phyloP scores from a whole-genome alignment of 78 protist species.

The Speleostelium caveatum region DNA sequence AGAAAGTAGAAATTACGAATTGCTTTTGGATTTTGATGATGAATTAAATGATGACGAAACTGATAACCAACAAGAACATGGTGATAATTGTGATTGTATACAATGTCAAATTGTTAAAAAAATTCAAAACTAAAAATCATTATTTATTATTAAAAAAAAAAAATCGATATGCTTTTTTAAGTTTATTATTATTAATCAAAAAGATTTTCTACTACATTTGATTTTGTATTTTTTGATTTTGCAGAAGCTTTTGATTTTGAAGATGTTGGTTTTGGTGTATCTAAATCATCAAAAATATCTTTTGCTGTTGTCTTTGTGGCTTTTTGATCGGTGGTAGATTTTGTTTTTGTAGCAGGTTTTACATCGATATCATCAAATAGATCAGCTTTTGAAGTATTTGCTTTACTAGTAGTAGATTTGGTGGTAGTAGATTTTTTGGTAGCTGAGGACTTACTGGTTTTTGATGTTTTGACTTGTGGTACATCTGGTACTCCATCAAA shows the following conservation, averaged over 20 bases:
- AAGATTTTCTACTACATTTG: not conserved
- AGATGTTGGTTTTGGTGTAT: not conserved
- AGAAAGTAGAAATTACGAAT: conserved; percentile 48
- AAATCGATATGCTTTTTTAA: not conserved
- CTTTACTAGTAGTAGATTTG: not conserved
- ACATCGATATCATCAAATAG: conserved; percentile 23
- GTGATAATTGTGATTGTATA: conserved; percentile 15
- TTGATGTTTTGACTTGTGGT: too few relatives aligned
- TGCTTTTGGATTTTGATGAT: conserved; percentile 37
- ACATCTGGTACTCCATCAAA: conserved; percentile 58
- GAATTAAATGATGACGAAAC: not conserved
- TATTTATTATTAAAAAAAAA: not conserved
- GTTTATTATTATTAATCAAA: not conserved
- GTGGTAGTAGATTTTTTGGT: not conserved
- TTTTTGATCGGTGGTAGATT: conserved; percentile 1
- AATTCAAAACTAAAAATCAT: not conserved
- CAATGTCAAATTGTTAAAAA: conserved; percentile 2
- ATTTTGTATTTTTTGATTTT: not conserved
- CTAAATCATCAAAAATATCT: conserved; percentile 50
- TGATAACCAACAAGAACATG: not conserved
- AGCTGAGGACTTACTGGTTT: not conserved
- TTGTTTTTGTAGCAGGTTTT: conserved; percentile 18
- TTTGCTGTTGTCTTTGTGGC: conserved; percentile 25
- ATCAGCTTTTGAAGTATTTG: not conserved
- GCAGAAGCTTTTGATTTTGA: not conserved